These are phyloP conservation scores for Xylaria sp. DNA, from an alignment of 495 filamentous ascomycete species.

Conservation along the genomic window DNA sequence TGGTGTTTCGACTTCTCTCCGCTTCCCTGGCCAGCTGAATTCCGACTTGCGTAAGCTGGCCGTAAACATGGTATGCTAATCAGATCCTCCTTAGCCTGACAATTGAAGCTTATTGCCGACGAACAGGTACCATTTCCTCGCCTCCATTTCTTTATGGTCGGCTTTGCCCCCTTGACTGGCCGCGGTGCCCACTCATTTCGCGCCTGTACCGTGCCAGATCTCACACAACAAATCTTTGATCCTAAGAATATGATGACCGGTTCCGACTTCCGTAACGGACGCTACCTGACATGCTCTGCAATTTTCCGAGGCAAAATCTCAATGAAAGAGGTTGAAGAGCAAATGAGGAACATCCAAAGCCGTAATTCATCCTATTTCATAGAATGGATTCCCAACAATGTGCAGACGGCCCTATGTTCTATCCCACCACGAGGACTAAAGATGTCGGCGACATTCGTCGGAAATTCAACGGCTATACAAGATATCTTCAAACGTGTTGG, in stretches of 20 bases:
- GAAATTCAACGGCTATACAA: constrained; percentile 97
- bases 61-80: constrained; percentile 83
- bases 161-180: constrained; percentile 95
- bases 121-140: constrained; percentile 85
- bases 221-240: constrained; percentile 99
- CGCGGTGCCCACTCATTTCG: constrained; percentile 91
- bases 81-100: not conserved
- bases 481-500: constrained; percentile 99
- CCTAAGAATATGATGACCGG: constrained; percentile 99
- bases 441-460: constrained; percentile 98
- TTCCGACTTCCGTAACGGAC: constrained; percentile 97
- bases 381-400: constrained; percentile 99
- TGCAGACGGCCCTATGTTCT: constrained; percentile 97
- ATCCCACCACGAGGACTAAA: constrained; percentile 93
- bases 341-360: constrained; percentile 98
- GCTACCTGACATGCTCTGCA: constrained; percentile 97
- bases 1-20: constrained; percentile 93
- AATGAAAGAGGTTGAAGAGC: constrained; percentile 99
- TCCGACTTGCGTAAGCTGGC: constrained; percentile 97
- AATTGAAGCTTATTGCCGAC: not conserved
- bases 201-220: constrained; percentile 88
- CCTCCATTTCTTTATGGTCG: constrained; percentile 99
- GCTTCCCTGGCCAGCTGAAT: constrained; percentile 98
- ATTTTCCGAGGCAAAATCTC: constrained; percentile 99
- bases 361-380: constrained; percentile 99